These are phyloP conservation scores for Colletotrichum sp. DNA, from an alignment of 2,329 filamentous ascomycete genomes.

Conservation along the genomic window DNA sequence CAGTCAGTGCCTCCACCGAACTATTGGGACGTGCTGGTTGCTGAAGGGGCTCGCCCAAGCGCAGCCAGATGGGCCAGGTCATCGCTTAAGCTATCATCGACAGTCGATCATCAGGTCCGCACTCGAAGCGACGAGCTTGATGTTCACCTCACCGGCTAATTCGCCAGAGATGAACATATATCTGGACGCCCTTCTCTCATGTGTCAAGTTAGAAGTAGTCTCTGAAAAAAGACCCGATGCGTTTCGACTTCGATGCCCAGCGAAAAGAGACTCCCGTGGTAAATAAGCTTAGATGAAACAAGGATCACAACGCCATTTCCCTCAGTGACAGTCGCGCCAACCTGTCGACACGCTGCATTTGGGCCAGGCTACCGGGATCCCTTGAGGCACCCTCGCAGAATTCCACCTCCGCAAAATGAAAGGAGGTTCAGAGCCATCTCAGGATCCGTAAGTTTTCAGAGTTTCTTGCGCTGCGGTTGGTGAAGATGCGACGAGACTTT, in stretches of 20 bases:
- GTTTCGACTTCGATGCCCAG: background rate
- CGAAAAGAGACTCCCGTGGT: background rate
- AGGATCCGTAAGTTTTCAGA: background rate
- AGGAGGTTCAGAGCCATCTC: background rate
- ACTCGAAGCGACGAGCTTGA: background rate
- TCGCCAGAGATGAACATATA: background rate
- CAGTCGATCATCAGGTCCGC: background rate
- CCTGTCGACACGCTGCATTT: background rate
- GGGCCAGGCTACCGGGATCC: background rate
- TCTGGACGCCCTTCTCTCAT: background rate
- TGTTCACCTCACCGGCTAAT: background rate
- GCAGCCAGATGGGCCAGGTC: background rate
- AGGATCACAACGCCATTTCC: background rate
- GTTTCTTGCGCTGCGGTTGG: background rate
- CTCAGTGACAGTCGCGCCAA: background rate
- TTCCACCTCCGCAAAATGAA: background rate
- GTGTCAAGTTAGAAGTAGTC: background rate
- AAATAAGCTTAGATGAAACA: constrained; percentile 18
- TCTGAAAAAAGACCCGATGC: background rate
- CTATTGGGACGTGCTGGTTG: constrained; percentile 16
- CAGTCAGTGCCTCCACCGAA: constrained; percentile 16
- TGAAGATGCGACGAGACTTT: background rate
- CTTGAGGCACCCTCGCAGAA: background rate
- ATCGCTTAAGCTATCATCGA: constrained; percentile 3
- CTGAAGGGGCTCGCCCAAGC: background rate